phyloP scores from a whole-genome alignment of 2,329 filamentous ascomycete genomes.

The Alternaria alternata region DNA sequence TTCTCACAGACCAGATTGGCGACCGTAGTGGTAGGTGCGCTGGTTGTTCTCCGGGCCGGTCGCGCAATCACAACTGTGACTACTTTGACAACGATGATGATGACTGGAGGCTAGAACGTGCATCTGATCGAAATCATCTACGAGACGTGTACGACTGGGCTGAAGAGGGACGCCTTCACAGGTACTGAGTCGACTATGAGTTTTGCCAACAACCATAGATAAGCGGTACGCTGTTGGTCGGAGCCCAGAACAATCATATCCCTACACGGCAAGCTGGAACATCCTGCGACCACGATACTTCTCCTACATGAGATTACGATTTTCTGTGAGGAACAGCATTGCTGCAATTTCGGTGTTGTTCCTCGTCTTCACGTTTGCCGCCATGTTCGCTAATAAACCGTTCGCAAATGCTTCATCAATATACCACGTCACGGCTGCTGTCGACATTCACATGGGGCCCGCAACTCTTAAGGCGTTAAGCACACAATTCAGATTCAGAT shows the following conservation, averaged over 20 bases:
- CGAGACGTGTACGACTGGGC: slow-evolving; percentile 29
- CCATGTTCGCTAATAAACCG: slow-evolving; percentile 11
- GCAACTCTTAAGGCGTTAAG: background rate
- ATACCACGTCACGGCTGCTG: slow-evolving; percentile 19
- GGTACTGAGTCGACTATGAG: background rate
- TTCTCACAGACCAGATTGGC: slow-evolving; percentile 27
- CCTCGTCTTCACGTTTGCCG: slow-evolving; percentile 6
- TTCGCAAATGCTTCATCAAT: slow-evolving; percentile 12
- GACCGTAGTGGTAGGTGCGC: slow-evolving; percentile 22
- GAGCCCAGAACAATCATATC: background rate
- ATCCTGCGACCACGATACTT: background rate
- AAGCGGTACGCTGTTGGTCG: background rate
- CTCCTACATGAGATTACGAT: background rate
- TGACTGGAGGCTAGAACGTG: slow-evolving; percentile 20
- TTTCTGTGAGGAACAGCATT: background rate
- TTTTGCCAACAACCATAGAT: background rate
- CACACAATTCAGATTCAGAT: background rate
- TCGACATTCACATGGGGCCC: slow-evolving; percentile 10
- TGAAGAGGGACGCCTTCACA: slow-evolving; percentile 17
- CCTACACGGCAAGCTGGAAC: background rate
- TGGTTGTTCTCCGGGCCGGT: slow-evolving; percentile 17
- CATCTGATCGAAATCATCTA: slow-evolving; percentile 20
- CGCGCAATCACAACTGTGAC: slow-evolving; percentile 1
- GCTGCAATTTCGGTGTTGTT: slow-evolving; percentile 1
- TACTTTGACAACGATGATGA: slow-evolving; percentile 12